These are phyloP conservation scores for Tilletia walkeri DNA, from an alignment of 1,284 basidiomycete genomes.

Conservation along the genomic window DNA sequence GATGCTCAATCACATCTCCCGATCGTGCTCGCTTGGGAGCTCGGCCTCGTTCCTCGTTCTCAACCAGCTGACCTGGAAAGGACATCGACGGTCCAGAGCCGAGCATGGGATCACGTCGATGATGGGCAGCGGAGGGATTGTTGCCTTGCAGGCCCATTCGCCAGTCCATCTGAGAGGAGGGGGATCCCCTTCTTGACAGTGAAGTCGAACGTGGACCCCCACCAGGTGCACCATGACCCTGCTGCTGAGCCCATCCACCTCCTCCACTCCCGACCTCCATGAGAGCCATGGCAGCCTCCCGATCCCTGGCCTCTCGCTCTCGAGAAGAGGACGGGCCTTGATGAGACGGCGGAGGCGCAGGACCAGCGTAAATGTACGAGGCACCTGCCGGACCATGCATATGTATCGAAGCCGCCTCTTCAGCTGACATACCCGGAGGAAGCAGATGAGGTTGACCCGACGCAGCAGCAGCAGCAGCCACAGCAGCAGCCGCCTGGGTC, in stretches of 20 bases:
- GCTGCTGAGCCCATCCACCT: conserved; percentile 10
- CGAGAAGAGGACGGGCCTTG: neutral
- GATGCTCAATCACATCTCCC: conserved; percentile 1
- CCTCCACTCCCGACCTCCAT: conserved; percentile 45
- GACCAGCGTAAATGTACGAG: neutral
- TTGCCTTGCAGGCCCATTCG: neutral
- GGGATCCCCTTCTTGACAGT: conserved; percentile 1
- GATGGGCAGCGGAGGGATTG: conserved; percentile 15
- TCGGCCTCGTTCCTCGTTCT: conserved; percentile 13
- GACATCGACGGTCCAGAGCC: neutral
- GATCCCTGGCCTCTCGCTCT: conserved; percentile 42
- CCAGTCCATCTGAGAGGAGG: conserved; percentile 4
- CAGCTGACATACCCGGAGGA: conserved; percentile 6
- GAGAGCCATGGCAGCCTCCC: conserved; percentile 51
- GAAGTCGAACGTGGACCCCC: conserved; percentile 2
- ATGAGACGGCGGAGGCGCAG: neutral
- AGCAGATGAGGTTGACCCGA: neutral
- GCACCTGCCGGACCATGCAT: neutral
- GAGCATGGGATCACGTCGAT: conserved; percentile 8
- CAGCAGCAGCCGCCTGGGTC: neutral
- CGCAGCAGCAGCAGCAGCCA: neutral
- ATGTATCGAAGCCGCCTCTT: conserved; percentile 2
- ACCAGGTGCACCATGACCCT: conserved; percentile 6
- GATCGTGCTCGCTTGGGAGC: conserved; percentile 12
- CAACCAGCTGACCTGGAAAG: neutral